phyloP scores from a whole-genome alignment of 805 yeast species.

The Pichia heedii region DNA sequence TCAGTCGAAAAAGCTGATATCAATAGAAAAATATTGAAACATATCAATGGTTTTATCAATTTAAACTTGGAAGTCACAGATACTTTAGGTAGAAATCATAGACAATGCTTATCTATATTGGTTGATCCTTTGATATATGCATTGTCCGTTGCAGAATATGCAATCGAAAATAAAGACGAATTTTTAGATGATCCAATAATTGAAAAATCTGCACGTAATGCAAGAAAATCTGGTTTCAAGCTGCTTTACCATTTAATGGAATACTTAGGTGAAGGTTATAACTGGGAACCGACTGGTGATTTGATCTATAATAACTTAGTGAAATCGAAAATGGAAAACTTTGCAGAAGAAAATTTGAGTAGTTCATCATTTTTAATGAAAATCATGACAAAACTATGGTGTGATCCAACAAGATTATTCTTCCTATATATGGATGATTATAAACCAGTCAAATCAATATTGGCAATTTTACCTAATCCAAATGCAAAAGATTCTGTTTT shows the following conservation, averaged over 20 bases:
- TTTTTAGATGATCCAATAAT: conserved; percentile 16
- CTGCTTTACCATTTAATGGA: conserved; percentile 50
- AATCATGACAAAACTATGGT: conserved; percentile 53
- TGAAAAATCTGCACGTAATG: conserved; percentile 42
- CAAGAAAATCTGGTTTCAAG: conserved; percentile 62
- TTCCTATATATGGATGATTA: conserved; percentile 49
- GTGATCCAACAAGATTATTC: conserved; percentile 34
- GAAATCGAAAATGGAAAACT: conserved; percentile 54
- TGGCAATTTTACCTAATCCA: conserved; percentile 42
- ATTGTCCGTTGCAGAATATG: conserved; percentile 43
- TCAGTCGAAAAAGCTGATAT: conserved; percentile 18
- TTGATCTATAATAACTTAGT: conserved; percentile 47
- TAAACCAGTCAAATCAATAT: conserved; percentile 45
- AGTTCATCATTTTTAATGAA: conserved; percentile 73
- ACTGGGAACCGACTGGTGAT: conserved; percentile 49
- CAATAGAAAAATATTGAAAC: conserved; percentile 32
- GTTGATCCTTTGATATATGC: conserved; percentile 51
- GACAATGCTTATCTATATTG: conserved; percentile 38
- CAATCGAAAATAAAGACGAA: conserved; percentile 19
- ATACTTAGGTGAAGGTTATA: conserved; percentile 37
- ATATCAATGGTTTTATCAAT: conserved; percentile 56
- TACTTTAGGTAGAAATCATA: conserved; percentile 50
- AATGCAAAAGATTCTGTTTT: conserved; percentile 64
- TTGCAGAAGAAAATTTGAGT: conserved; percentile 71
- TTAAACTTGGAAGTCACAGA: conserved; percentile 47